Base-by-base conservation (phyloP, 1,284 basidiomycete genomes). In the Amylostereum areolatum region DNA sequence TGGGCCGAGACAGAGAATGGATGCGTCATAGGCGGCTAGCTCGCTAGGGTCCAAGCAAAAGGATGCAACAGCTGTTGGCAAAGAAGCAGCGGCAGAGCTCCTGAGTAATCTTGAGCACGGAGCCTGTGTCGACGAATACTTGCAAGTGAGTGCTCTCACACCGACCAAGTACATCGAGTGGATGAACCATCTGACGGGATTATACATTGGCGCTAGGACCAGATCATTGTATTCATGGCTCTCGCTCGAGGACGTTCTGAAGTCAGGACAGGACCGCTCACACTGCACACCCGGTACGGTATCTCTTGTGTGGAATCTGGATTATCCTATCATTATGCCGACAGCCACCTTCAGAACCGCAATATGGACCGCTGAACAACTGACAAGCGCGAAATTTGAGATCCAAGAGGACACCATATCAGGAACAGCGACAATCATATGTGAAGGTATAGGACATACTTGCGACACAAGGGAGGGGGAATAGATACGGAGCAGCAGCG, bases 141-240 rank as follows among this genome's bases (percentile, higher is more conserved):
- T 79, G 58, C 77, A 74, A 69, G 79, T 77, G 45, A 37, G 66
- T 54, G 46, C 43, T 28, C 32, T 12, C 27, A 18, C 18, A 18
- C 18, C 18, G 18, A 18, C 18, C 18, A 18, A 18, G 18, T 18
- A 18, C 18, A 18, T 18, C 18, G 18, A 18, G 18, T 18, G 18
- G 18, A 18, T 18, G 18, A 18, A 18, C 18, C 18, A 18, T 18
- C 18, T 18, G 34, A 50, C 28, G 10, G 32, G 7, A 45, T 32
- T 45, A 25, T 44, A 18, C 18, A 18, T 25, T 36, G 69, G 64
- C 70, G 70, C 24, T 69, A 86, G 69, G 86, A 89, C 61, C 86
- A 89, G 59, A 80, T 88, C 34, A 79, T 89, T 48, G 75, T 89
- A 36, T 82, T 87, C 58, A 76, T 88, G 64, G 83, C 83, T 8